Base-by-base conservation (phyloP, 208 protist genomes). In the Kentomonas sorsogonicus region DNA sequence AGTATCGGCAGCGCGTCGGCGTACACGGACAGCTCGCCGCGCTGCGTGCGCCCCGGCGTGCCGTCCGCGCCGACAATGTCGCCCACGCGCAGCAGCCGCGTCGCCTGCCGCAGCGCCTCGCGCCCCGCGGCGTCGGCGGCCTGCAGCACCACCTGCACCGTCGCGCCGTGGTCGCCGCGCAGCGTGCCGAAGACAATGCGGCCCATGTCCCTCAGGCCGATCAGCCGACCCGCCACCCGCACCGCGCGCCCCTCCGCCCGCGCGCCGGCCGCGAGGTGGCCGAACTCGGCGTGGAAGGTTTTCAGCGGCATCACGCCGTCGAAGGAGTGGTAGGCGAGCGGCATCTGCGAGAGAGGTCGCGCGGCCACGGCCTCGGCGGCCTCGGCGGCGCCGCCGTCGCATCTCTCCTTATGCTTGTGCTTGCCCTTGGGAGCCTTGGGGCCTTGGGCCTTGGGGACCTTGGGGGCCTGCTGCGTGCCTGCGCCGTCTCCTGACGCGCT, bases 1-100 rank as follows among this genome's bases (percentile, higher is more conserved):
- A 97, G 38, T 11, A 97, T 65, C 11, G 31, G n/a, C 11, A 86
- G 46, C 47, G 61, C 31, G 5, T 50, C 68, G 2, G 80, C 76
- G 60, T 85, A 78, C 56, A 97, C 52, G 16, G 81, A 92, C 6
- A 97, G 71, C 64, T 97, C 93, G 5, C 93, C 93, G 20, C 78
- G 81, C 23, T 72, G 63, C 18, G 83, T 93, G 45, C 86, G 77
- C 10, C 74, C 84, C 11, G 88, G 83, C 20, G 62, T 31, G 5
- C 93, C 93, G 26, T 66, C 80, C n/a, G 72, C 79, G 11, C 90
- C 89, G 52, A 97, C 52, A 55, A 95, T 86, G 54, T 97, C 93
- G 2, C 93, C 93, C 16, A 79, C 61, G 6, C 76, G 77, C 20
- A 95, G 22, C 5, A 66, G 53, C 13, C 60, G 58, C 27, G 57